phyloP scores from a whole-genome alignment of 208 protist genomes.

The Crithidia fasciculata region DNA sequence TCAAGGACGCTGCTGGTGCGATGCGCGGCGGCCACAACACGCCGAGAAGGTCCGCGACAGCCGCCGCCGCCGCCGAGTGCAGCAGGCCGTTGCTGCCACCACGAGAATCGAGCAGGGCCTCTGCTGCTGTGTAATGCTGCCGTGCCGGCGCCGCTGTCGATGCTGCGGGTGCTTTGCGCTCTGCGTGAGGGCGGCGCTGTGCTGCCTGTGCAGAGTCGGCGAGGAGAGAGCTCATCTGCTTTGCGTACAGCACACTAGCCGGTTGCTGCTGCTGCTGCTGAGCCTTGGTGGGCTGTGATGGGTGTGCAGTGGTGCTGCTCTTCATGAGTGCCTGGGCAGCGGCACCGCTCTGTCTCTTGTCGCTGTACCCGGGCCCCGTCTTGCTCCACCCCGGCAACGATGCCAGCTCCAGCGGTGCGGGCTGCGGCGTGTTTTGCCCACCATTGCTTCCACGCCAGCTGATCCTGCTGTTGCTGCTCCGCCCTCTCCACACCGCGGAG shows the following conservation, averaged over 20 bases:
- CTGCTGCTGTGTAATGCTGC: not conserved
- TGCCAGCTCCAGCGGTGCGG: not conserved
- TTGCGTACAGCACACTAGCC: not conserved
- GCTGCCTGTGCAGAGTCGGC: not conserved
- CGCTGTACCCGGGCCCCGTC: not conserved
- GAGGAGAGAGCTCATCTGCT: not conserved
- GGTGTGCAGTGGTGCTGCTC: not conserved
- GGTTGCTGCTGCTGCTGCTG: not conserved
- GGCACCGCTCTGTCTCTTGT: not conserved
- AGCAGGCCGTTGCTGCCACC: not conserved
- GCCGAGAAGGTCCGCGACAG: slow-evolving; percentile 57
- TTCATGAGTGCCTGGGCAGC: not conserved
- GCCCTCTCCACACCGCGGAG: not conserved
- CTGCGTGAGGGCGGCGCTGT: not conserved
- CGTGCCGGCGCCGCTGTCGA: not conserved
- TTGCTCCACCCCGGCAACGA: slow-evolving; percentile 7
- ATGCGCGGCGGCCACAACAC: slow-evolving; percentile 60
- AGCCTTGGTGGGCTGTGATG: not conserved
- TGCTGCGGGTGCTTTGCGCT: not conserved
- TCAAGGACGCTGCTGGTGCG: not conserved
- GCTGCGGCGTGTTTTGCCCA: not conserved
- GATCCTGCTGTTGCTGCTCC: too few species aligned
- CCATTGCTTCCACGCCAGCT: not conserved
- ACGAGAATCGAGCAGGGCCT: too few species aligned
- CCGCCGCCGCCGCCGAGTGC: slow-evolving; percentile 23